phyloP scores from a whole-genome alignment of 2,329 filamentous ascomycete species.

The Diaporthe humulicola region DNA sequence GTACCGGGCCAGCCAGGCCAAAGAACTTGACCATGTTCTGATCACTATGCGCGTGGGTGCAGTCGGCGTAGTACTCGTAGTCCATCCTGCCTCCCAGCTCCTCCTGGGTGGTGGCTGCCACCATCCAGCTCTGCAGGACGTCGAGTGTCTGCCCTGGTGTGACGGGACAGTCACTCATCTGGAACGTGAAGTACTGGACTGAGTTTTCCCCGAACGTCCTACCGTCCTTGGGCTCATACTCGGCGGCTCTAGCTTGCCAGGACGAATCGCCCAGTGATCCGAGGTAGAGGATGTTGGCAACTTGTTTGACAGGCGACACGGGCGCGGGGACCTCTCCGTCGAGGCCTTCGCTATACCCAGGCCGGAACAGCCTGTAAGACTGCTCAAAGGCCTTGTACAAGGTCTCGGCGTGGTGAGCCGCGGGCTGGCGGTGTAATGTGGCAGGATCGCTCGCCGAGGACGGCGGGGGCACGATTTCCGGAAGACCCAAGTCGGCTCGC shows the following conservation, averaged over 20 bases:
- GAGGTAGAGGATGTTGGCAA: conserved; percentile 11
- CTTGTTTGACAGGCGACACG: not conserved
- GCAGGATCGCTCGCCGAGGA: not conserved
- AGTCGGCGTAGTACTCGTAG: not conserved
- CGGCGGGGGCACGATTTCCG: not conserved
- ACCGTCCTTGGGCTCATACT: not conserved
- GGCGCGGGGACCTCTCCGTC: not conserved
- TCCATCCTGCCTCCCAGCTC: not conserved
- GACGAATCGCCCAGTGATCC: not conserved
- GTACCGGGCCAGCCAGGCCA: conserved; percentile 7
- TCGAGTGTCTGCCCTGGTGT: conserved; percentile 5
- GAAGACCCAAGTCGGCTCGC: conserved; percentile 6
- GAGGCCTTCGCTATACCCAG: not conserved
- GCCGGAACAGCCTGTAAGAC: not conserved
- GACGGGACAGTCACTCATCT: conserved; percentile 1
- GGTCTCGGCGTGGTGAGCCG: not conserved
- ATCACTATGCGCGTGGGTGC: not conserved
- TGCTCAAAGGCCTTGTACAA: not conserved
- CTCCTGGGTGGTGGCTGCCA: not conserved
- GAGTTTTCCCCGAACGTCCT: not conserved
- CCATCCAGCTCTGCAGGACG: conserved; percentile 4
- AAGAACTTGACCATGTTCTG: conserved; percentile 20
- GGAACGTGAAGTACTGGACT: not conserved
- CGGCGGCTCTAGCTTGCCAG: not conserved
- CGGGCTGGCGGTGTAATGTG: too few species aligned